Evolutionary conservation across 805 yeast species (phyloP).

Genomic region (Candida sithepensis): DNA sequence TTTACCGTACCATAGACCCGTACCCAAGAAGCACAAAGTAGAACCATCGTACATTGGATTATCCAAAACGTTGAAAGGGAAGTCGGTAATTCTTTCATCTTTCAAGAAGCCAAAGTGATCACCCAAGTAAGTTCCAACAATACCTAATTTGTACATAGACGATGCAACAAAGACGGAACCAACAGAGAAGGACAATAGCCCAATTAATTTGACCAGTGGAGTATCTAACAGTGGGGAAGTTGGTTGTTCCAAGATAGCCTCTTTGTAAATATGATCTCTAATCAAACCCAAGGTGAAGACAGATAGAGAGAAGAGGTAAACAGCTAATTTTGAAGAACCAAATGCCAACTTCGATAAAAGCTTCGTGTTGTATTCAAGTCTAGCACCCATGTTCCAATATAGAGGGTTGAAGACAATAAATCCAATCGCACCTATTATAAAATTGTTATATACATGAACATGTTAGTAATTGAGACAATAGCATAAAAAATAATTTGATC

Average conservation of each 20-base stretch:
- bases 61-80: conserved; percentile 87
- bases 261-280: conserved; percentile 72
- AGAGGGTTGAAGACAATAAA: conserved; percentile 88
- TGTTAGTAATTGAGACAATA: too few species aligned
- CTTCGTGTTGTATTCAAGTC: conserved; percentile 77
- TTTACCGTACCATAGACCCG: conserved; percentile 82
- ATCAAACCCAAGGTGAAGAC: conserved; percentile 83
- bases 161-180: conserved; percentile 81
- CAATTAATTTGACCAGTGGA: conserved; percentile 37
- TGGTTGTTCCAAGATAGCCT: conserved; percentile 71
- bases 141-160: conserved; percentile 90
- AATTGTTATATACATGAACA: too few species aligned
- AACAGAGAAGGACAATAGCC: conserved; percentile 49
- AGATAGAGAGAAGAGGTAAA: conserved; percentile 77
- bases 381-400: conserved; percentile 92
- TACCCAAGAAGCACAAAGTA: conserved; percentile 82
- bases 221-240: conserved; percentile 51
- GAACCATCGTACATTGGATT: conserved; percentile 98
- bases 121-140: conserved; percentile 95
- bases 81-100: conserved; percentile 83
- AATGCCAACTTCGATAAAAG: conserved; percentile 71
- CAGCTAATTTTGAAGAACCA: conserved; percentile 66
- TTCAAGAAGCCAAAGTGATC: conserved; percentile 96
- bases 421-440: conserved; percentile 51
- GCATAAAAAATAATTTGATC: too few species aligned